A percentile compares a stretch with the other conserved stretches of the same genome.
Conservation (phyloP, 148 eudicot genomes). For the Diospyros kaki region DNA sequence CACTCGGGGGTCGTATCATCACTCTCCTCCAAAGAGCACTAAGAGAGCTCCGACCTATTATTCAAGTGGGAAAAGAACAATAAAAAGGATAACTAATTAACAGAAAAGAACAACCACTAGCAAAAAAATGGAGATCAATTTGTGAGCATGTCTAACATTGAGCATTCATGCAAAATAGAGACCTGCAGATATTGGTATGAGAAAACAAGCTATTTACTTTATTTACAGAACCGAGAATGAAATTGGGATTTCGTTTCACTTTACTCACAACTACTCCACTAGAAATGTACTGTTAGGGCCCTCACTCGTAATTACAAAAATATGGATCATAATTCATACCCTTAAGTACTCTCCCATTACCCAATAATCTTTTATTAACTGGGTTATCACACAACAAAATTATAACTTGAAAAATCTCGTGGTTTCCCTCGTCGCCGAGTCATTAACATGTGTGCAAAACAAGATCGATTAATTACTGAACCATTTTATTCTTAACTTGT, state of each 20-base stretch:
- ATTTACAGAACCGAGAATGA: background rate
- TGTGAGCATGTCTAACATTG: background rate
- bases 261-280: background rate
- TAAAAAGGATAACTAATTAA: background rate
- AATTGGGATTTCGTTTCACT: background rate
- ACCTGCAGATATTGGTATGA: background rate
- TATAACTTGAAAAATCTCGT: too few relatives aligned
- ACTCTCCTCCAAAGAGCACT: constrained; percentile 89
- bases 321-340: too few relatives aligned
- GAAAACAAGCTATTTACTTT: background rate
- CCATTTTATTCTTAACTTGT: too few relatives aligned
- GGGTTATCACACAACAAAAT: too few relatives aligned
- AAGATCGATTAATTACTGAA: too few relatives aligned
- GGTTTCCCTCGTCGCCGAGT: too few relatives aligned
- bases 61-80: background rate
- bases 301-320: too few relatives aligned
- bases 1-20: constrained; percentile 53
- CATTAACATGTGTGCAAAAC: too few relatives aligned
- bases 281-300: background rate
- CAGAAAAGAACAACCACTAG: background rate
- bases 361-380: too few relatives aligned
- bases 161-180: background rate
- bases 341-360: too few relatives aligned
- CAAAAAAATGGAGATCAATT: constrained; percentile 1
- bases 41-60: constrained; percentile 51